Conservation (phyloP, 176 grass and related monocot genomes). For the Rhynchospora tenuis region DNA sequence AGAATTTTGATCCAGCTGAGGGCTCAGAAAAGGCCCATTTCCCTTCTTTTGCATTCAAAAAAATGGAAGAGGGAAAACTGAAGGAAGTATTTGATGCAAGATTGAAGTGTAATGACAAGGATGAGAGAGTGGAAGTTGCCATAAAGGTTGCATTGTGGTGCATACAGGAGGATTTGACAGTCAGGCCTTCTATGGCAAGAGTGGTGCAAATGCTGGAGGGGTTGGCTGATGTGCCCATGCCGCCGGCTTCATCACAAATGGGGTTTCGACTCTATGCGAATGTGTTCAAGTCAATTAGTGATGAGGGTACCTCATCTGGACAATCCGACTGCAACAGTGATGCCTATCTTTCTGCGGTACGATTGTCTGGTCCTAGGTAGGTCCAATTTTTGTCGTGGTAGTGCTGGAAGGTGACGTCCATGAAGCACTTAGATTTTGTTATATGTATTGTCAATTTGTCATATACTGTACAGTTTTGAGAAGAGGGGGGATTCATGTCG, state of each 20-base stretch:
- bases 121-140: constrained; percentile 45
- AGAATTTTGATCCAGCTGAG: constrained; percentile 65
- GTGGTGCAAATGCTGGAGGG: constrained; percentile 94
- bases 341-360: constrained; percentile 74
- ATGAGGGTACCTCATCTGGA: constrained; percentile 72
- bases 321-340: constrained; percentile 83
- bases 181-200: constrained; percentile 76
- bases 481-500: not conserved
- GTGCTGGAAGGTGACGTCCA: not conserved
- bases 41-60: constrained; percentile 78
- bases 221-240: constrained; percentile 58
- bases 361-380: constrained; percentile 84
- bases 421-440: constrained; percentile 8
- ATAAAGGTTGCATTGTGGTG: constrained; percentile 94
- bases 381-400: not conserved
- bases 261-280: constrained; percentile 66
- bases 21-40: constrained; percentile 80
- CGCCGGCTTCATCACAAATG: constrained; percentile 54
- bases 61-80: constrained; percentile 65
- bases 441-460: not conserved
- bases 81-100: constrained; percentile 47
- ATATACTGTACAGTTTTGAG: constrained; percentile 14
- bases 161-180: constrained; percentile 77
- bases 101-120: constrained; percentile 43
- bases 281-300: constrained; percentile 64